phyloP scores from a whole-genome alignment of 2,329 filamentous ascomycete species.

The Knoxdaviesia proteae region DNA sequence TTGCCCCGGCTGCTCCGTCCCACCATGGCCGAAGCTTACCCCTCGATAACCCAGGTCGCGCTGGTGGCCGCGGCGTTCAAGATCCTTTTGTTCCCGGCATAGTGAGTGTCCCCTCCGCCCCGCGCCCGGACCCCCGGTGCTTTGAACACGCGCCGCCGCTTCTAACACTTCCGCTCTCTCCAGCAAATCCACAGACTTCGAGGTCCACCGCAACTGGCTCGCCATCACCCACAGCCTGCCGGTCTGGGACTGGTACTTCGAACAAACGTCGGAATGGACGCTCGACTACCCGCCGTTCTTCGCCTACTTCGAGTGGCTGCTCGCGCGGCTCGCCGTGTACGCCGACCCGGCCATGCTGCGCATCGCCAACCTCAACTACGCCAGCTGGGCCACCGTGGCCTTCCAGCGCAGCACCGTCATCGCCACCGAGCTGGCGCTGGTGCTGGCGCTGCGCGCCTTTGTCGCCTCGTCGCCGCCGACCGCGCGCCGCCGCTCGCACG shows the following conservation, averaged over 20 bases:
- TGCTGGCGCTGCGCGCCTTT: constrained; percentile 65
- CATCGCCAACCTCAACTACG: constrained; percentile 63
- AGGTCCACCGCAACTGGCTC: constrained; percentile 97
- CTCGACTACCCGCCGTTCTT: constrained; percentile 98
- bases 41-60: constrained; percentile 75
- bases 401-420: constrained; percentile 88
- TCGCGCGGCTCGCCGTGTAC: constrained; percentile 62
- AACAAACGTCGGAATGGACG: constrained; percentile 98
- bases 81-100: constrained; percentile 78
- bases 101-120: constrained; percentile 38
- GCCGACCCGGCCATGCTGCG: constrained; percentile 66
- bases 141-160: not conserved
- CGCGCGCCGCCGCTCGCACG: constrained; percentile 60
- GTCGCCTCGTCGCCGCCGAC: constrained; percentile 46
- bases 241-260: constrained; percentile 80
- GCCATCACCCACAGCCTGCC: constrained; percentile 84
- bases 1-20: not conserved
- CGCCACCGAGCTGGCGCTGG: constrained; percentile 59
- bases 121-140: not conserved
- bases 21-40: constrained; percentile 60
- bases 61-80: constrained; percentile 76
- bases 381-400: constrained; percentile 83
- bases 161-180: not conserved
- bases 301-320: constrained; percentile 83
- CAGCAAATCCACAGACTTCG: constrained; percentile 97